phyloP scores from a whole-genome alignment of 306 rosid species.

The apple (Malus domestica) region DNA sequence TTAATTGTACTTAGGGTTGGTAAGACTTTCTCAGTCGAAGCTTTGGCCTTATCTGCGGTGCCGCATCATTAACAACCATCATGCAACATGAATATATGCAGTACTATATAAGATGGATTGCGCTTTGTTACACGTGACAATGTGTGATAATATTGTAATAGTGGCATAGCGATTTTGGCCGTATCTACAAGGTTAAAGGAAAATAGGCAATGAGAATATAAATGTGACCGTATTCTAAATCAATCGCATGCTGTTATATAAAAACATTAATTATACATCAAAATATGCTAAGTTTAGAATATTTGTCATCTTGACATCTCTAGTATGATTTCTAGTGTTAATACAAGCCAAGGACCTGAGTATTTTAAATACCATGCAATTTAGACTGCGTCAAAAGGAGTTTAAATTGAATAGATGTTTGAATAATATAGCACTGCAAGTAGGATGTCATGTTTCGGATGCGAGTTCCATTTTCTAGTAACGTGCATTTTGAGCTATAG shows the following conservation, averaged over 20 bases:
- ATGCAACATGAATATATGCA: background rate
- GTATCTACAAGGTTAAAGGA: too few relatives aligned
- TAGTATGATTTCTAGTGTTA: too few relatives aligned
- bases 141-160: too few relatives aligned
- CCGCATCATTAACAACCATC: background rate
- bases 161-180: too few relatives aligned
- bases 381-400: background rate
- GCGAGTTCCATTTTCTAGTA: background rate
- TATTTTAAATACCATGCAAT: background rate
- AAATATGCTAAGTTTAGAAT: too few relatives aligned
- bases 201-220: too few relatives aligned
- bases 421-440: background rate
- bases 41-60: background rate
- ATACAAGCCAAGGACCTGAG: background rate
- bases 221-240: too few relatives aligned
- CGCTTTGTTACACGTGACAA: too few relatives aligned
- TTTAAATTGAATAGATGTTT: background rate
- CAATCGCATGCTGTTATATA: too few relatives aligned
- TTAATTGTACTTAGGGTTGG: constrained; percentile 34
- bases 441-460: background rate
- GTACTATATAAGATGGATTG: too few relatives aligned
- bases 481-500: background rate
- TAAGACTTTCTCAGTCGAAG: background rate
- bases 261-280: too few relatives aligned
- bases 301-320: background rate